A percentile compares a stretch with the other conserved stretches of the same genome.
These are phyloP conservation scores for Cordyceps sp. DNA, from an alignment of 2,329 filamentous ascomycete genomes.

Conservation along the genomic window DNA sequence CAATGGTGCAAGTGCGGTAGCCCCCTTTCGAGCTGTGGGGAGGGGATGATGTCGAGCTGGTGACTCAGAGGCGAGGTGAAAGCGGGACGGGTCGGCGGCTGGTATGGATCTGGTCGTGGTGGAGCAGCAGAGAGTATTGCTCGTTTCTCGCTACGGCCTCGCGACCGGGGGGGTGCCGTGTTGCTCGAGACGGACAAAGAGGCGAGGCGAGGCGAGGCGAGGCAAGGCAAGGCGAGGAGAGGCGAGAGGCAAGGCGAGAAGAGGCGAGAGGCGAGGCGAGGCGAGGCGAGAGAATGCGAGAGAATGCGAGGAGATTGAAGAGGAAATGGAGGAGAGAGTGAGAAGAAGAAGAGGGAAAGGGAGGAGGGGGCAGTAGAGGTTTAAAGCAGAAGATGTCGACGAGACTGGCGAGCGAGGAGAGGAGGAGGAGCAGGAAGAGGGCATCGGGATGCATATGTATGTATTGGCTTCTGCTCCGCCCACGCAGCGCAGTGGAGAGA, in stretches of 20 bases:
- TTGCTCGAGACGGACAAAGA: background rate
- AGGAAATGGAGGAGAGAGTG: background rate
- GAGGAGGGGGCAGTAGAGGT: background rate
- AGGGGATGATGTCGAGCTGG: conserved; percentile 3
- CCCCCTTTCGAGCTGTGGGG: too few relatives aligned
- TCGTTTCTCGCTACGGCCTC: too few relatives aligned
- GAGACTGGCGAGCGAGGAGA: conserved; percentile 1
- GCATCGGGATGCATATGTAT: conserved; percentile 9
- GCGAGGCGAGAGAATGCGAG: background rate
- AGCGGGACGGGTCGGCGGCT: conserved; percentile 3
- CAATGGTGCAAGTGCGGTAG: conserved; percentile 1
- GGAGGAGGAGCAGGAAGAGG: conserved; percentile 3
- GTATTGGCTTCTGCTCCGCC: too few relatives aligned
- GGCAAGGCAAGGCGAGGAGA: too few relatives aligned
- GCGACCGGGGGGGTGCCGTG: too few relatives aligned
- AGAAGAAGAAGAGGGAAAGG: conserved; percentile 1
- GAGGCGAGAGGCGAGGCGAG: background rate
- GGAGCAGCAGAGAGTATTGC: conserved; percentile 2
- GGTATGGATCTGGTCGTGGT: conserved; percentile 1
- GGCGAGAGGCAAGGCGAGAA: background rate
- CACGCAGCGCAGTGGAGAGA: too few relatives aligned
- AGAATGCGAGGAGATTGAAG: background rate
- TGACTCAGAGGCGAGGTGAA: conserved; percentile 7
- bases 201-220: too few relatives aligned
- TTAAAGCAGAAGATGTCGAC: background rate